phyloP scores from a whole-genome alignment of 768 basidiomycete genomes.

The Amanita polypyramis region DNA sequence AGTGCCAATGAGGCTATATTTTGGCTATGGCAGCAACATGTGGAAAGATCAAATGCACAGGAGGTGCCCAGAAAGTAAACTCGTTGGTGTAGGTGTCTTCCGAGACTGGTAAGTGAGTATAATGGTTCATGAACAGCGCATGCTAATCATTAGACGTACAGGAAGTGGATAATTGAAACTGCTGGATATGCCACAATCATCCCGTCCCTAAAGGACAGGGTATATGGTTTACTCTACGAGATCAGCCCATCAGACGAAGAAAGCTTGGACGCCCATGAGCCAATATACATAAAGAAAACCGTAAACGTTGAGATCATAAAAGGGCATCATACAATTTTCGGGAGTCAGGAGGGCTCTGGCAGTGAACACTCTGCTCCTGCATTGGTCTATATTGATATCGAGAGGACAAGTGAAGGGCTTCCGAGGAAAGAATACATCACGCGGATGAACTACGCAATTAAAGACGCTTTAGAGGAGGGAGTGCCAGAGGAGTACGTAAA shows the following conservation, averaged over 20 bases:
- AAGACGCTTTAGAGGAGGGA: too few relatives aligned
- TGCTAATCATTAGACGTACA: conserved; percentile 11
- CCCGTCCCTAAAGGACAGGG: conserved; percentile 28
- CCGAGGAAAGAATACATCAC: too few relatives aligned
- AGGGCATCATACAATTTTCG: neutral
- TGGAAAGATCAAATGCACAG: conserved; percentile 38
- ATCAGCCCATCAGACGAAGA: conserved; percentile 29
- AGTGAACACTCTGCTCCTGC: conserved; percentile 9
- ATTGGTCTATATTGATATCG: conserved; percentile 30
- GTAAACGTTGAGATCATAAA: conserved; percentile 18
- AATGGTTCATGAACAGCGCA: neutral
- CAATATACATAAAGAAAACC: conserved; percentile 28
- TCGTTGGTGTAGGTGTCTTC: conserved; percentile 28
- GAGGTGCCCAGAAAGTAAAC: conserved; percentile 34
- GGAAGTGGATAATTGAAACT: conserved; percentile 38
- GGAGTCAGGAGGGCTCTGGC: neutral
- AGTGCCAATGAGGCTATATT: conserved; percentile 23
- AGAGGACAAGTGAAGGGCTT: too few relatives aligned
- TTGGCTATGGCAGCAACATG: conserved; percentile 42
- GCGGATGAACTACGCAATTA: too few relatives aligned
- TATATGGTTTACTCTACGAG: conserved; percentile 33
- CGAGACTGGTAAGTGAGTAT: conserved; percentile 26
- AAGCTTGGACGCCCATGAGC: conserved; percentile 33
- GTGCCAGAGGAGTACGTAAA: conserved; percentile 22
- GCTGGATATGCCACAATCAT: conserved; percentile 36